These are phyloP conservation scores for Tulasnella sp. DNA, from an alignment of 768 basidiomycete genomes.

Conservation along the genomic window DNA sequence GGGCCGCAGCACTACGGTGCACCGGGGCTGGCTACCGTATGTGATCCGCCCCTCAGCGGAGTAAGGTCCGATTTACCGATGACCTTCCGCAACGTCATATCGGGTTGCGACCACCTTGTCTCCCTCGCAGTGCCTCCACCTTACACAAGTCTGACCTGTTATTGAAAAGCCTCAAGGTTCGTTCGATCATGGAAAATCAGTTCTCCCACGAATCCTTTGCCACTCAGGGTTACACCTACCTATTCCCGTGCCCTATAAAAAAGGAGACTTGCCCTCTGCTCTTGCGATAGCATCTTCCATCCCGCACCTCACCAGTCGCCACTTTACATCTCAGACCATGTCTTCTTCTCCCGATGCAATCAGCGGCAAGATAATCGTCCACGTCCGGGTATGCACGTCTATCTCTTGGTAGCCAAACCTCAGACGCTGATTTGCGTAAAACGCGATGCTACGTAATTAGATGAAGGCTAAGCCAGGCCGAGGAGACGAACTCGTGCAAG, in stretches of 20 bases:
- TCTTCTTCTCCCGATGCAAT: not conserved
- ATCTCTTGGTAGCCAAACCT: not conserved
- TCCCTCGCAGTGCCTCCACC: not conserved
- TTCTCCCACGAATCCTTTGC: conserved; percentile 10
- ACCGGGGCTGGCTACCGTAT: not conserved
- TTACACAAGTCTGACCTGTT: not conserved
- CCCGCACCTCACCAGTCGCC: not conserved
- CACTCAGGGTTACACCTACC: not conserved
- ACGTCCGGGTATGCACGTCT: not conserved
- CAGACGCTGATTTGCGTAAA: not conserved
- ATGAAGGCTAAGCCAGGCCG: not conserved
- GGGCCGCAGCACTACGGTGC: not conserved
- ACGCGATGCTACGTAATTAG: not conserved
- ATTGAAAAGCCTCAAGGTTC: not conserved
- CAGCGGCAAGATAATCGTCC: conserved; percentile 2
- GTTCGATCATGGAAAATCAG: not conserved
- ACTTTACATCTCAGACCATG: not conserved
- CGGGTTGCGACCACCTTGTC: not conserved
- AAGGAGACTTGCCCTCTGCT: not conserved
- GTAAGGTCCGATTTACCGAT: not conserved
- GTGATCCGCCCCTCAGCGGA: not conserved
- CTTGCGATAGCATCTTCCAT: not conserved
- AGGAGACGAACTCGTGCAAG: not conserved
- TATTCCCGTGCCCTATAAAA: not conserved
- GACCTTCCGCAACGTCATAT: not conserved